Base-by-base conservation (phyloP, 2,329 filamentous ascomycete species). In the Pseudogymnoascus sp. region DNA sequence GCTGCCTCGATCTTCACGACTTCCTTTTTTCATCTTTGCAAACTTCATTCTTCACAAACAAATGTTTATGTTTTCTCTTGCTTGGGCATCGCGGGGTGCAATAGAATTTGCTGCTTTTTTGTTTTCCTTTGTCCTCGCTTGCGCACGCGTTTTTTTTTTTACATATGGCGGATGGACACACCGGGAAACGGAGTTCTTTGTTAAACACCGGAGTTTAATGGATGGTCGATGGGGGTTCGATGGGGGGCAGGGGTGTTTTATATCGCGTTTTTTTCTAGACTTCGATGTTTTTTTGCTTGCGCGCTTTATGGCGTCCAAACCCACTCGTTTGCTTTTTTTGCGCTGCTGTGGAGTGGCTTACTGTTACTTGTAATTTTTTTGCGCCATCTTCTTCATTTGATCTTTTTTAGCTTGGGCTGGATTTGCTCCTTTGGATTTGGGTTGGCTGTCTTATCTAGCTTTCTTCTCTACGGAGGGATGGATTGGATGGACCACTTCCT, bases 1-100 rank as follows among this genome's bases (percentile, higher is more conserved):
- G 68, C 71, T 69, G 71, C 70, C 71, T 72, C 71, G 71, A 73
- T 72, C 70, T 73, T 68, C 45, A 72, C 68, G 70, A 72, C 67
- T 60, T 68, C 71, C 69, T 65, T 65, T 62, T 68, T 67, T 61
- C 58, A 61, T 66, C 5, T n/a, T 31, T 52, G 42, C 42, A n/a
- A 52, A 52, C 42, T 52, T 52, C 42, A 52, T n/a, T 48, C 42
- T 52, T 52, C 42, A 8, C 42, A 52, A 52, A 52, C 42, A 52
- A 52, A 52, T 31, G 25, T 31, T 31, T 15, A 13, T 27, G 25
- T 48, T 29, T 6, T 27, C 27, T 29, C 25, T 48, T 52, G 42
- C 25, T 7, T 31, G 42, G 42, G 42, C 42, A 52, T 52, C 42
- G 42, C 42, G n/a, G 42, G 42, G 42, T 52, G 42, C 42, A 52